These are phyloP conservation scores for Crithidia fasciculata DNA, from an alignment of 208 protist genomes.

Conservation along the genomic window DNA sequence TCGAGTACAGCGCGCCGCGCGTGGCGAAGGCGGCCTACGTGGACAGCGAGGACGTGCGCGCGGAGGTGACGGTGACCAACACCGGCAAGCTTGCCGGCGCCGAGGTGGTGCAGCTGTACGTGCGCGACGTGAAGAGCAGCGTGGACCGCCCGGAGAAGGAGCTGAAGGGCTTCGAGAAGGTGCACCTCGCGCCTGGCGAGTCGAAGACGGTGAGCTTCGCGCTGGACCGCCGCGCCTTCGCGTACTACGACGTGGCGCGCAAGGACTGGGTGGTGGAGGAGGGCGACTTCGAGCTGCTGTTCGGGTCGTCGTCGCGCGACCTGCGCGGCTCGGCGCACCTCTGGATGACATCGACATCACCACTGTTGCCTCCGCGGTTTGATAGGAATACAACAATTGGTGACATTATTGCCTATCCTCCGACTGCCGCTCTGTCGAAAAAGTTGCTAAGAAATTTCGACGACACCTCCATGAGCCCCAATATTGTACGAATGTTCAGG, in stretches of 20 bases:
- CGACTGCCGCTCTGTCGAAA: slow-evolving; percentile 3
- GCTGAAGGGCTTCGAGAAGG: slow-evolving; percentile 28
- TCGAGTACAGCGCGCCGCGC: slow-evolving; percentile 19
- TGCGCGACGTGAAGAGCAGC: slow-evolving; percentile 16
- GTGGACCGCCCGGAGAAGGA: slow-evolving; percentile 15
- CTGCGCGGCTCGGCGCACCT: slow-evolving; percentile 12
- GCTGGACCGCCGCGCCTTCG: slow-evolving; percentile 30
- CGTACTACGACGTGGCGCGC: slow-evolving; percentile 30
- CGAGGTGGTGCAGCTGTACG: slow-evolving; percentile 23
- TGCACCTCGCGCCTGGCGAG: slow-evolving; percentile 23
- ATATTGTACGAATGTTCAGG: slow-evolving; percentile 8
- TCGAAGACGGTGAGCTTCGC: slow-evolving; percentile 18
- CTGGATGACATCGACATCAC: neutral
- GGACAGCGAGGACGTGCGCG: slow-evolving; percentile 11
- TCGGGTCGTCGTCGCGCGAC: slow-evolving; percentile 27
- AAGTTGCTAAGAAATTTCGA: slow-evolving; percentile 11
- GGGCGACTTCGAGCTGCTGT: slow-evolving; percentile 26
- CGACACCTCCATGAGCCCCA: neutral
- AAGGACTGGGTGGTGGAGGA: slow-evolving; percentile 30
- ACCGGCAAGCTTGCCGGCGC: slow-evolving; percentile 7
- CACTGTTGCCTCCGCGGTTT: neutral
- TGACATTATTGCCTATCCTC: slow-evolving; percentile 5
- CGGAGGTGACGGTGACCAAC: slow-evolving; percentile 23
- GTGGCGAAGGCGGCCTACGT: slow-evolving; percentile 17
- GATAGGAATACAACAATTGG: slow-evolving; percentile 12